Evolutionary conservation across 2,329 filamentous ascomycete genomes (phyloP).

Genomic region (Alternaria sp.): DNA sequence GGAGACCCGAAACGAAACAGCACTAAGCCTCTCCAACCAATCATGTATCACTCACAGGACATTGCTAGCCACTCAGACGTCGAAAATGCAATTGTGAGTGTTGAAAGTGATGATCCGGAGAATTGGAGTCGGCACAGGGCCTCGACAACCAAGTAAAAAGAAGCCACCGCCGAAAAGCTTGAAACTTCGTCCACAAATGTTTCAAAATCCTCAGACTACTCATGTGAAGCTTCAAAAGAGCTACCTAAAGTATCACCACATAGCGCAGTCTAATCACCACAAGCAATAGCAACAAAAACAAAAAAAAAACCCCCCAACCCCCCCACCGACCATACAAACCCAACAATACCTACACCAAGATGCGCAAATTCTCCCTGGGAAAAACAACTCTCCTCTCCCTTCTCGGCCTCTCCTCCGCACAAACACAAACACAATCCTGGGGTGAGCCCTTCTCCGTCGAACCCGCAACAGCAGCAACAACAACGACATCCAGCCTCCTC

Average conservation of each 20-base stretch:
- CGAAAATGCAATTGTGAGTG: not conserved
- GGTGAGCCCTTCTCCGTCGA: slow-evolving; percentile 29
- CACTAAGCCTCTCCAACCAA: not conserved
- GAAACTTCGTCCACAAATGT: not conserved
- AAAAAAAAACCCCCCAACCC: not conserved
- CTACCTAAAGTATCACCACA: too few species aligned
- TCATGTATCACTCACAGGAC: not conserved
- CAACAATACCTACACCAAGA: slow-evolving; percentile 12
- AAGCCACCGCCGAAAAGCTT: slow-evolving; percentile 4
- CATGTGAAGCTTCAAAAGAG: not conserved
- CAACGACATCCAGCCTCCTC: slow-evolving; percentile 19
- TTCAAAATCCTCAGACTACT: not conserved
- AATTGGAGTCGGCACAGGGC: slow-evolving; percentile 1
- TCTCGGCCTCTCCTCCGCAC: slow-evolving; percentile 18
- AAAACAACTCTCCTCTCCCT: slow-evolving; percentile 25
- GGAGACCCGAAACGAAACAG: slow-evolving; percentile 13
- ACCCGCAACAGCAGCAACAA: slow-evolving; percentile 22
- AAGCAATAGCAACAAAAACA: not conserved
- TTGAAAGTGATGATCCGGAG: slow-evolving; percentile 1
- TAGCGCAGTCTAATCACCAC: not conserved
- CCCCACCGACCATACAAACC: too few species aligned
- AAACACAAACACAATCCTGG: slow-evolving; percentile 27
- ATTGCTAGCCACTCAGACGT: not conserved
- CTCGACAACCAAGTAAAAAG: slow-evolving; percentile 1
- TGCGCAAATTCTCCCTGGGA: slow-evolving; percentile 20